Evolutionary conservation across 2,329 filamentous ascomycete species (phyloP).

Genomic region (Calonectria pauciramosa): DNA sequence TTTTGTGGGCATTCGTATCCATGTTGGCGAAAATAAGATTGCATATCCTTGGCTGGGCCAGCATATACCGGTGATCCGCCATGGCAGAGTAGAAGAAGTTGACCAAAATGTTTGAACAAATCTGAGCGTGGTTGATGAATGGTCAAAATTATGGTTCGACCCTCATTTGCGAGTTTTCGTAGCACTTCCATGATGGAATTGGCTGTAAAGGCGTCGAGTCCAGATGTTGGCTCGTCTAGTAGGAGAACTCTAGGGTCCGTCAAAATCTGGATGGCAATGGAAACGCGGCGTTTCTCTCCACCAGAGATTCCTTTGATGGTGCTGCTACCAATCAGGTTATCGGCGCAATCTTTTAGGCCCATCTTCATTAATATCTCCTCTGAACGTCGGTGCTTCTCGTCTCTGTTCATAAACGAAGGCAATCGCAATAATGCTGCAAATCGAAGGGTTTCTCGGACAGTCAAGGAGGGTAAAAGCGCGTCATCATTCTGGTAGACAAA

Average conservation of each 20-base stretch:
- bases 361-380: conserved; percentile 80
- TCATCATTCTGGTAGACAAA: conserved; percentile 85
- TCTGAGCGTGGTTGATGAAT: conserved; percentile 83
- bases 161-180: conserved; percentile 76
- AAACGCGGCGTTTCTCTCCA: conserved; percentile 81
- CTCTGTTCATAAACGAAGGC: conserved; percentile 75
- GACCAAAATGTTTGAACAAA: conserved; percentile 77
- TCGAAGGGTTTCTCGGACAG: conserved; percentile 78
- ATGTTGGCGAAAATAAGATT: conserved; percentile 70
- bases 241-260: conserved; percentile 79
- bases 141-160: conserved; percentile 78
- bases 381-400: conserved; percentile 74
- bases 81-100: conserved; percentile 76
- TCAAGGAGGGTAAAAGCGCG: conserved; percentile 78
- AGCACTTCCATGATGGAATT: conserved; percentile 81
- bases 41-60: conserved; percentile 72
- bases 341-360: conserved; percentile 81
- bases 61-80: conserved; percentile 77
- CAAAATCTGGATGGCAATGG: conserved; percentile 81
- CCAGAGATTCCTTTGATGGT: conserved; percentile 82
- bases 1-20: conserved; percentile 75
- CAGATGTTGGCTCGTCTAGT: conserved; percentile 81
- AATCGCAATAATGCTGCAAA: conserved; percentile 79
- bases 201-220: conserved; percentile 81
- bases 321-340: conserved; percentile 78